Percentiles rank a stretch among this genome's conserved stretches.
These are phyloP conservation scores for Aspergillus proliferans DNA, from an alignment of 2,329 filamentous ascomycete genomes.

Conservation along the genomic window DNA sequence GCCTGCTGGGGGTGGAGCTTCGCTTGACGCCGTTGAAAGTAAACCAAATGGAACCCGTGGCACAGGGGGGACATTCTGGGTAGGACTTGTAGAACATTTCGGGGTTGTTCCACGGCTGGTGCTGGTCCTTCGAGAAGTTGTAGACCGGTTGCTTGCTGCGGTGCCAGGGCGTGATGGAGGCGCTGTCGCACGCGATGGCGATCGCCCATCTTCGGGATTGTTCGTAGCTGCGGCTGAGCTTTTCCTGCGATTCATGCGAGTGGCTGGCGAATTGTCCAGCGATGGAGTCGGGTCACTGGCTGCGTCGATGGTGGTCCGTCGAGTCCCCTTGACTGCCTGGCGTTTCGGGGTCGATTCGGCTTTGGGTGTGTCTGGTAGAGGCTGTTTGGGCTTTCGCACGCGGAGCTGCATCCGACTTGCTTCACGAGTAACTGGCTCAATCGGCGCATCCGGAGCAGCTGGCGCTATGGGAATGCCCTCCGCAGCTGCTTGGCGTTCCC, in stretches of 20 bases:
- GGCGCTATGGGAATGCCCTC: constrained; percentile 29
- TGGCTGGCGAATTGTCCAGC: constrained; percentile 15
- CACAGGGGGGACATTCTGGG: constrained; percentile 36
- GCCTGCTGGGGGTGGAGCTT: constrained; percentile 8
- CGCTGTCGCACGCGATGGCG: constrained; percentile 8
- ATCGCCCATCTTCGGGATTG: constrained; percentile 5
- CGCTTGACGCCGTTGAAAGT: constrained; percentile 12
- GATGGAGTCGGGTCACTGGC: constrained; percentile 40
- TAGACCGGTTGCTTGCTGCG: constrained; percentile 10
- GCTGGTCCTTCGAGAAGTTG: constrained; percentile 57
- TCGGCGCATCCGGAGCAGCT: constrained; percentile 1
- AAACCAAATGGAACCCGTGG: constrained; percentile 37
- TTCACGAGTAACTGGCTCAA: constrained; percentile 33
- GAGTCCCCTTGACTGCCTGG: constrained; percentile 42
- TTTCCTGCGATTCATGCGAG: constrained; percentile 21
- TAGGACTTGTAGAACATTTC: constrained; percentile 27
- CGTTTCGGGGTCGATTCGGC: constrained; percentile 48
- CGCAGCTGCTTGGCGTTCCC: constrained; percentile 58
- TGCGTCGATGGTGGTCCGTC: constrained; percentile 58
- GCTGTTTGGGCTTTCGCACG: constrained; percentile 55
- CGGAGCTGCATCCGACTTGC: constrained; percentile 66
- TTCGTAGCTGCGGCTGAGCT: constrained; percentile 16
- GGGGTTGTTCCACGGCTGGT: constrained; percentile 39
- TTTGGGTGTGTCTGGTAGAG: constrained; percentile 44
- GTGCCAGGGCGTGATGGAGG: constrained; percentile 13